These are phyloP conservation scores for Phaeosphaeriaceae sp. DNA, from an alignment of 2,329 filamentous ascomycete species.

Conservation along the genomic window DNA sequence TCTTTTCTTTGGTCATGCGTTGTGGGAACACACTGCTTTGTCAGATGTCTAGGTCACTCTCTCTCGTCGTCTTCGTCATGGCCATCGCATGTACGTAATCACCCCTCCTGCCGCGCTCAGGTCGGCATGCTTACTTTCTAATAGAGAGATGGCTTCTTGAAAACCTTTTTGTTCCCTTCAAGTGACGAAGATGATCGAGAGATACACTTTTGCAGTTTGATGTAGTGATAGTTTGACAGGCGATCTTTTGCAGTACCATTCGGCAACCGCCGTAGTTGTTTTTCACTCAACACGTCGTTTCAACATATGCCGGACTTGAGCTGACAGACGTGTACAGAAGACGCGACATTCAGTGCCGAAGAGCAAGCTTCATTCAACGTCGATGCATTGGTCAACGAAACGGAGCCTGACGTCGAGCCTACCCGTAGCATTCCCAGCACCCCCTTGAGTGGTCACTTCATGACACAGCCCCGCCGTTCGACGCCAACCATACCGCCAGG, in stretches of 20 bases:
- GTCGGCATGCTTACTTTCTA: constrained; percentile 53
- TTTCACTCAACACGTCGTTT: constrained; percentile 7
- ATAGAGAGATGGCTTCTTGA: constrained; percentile 51
- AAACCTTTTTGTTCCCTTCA: constrained; percentile 37
- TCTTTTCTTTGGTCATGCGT: constrained; percentile 35
- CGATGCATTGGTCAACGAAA: constrained; percentile 72
- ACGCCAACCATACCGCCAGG: constrained; percentile 58
- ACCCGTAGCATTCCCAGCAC: constrained; percentile 39
- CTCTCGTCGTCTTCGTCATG: constrained; percentile 57
- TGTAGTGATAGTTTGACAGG: constrained; percentile 38
- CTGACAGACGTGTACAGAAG: constrained; percentile 64
- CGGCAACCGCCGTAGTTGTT: constrained; percentile 28
- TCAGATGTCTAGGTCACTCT: constrained; percentile 44
- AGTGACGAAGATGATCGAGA: constrained; percentile 53
- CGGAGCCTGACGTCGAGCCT: constrained; percentile 36
- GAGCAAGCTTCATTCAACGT: constrained; percentile 71
- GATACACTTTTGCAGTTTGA: constrained; percentile 33
- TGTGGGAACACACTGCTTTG: constrained; percentile 44
- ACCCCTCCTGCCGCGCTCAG: constrained; percentile 49
- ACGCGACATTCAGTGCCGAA: constrained; percentile 65
- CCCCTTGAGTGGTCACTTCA: constrained; percentile 30
- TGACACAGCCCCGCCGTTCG: constrained; percentile 50
- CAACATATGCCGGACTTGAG: constrained; percentile 17
- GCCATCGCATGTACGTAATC: constrained; percentile 55
- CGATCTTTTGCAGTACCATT: constrained; percentile 19